A percentile compares a stretch with the other conserved stretches of the same genome.
These are phyloP conservation scores for Penicillium samsonianum DNA, from an alignment of 495 filamentous ascomycete species.

Conservation along the genomic window DNA sequence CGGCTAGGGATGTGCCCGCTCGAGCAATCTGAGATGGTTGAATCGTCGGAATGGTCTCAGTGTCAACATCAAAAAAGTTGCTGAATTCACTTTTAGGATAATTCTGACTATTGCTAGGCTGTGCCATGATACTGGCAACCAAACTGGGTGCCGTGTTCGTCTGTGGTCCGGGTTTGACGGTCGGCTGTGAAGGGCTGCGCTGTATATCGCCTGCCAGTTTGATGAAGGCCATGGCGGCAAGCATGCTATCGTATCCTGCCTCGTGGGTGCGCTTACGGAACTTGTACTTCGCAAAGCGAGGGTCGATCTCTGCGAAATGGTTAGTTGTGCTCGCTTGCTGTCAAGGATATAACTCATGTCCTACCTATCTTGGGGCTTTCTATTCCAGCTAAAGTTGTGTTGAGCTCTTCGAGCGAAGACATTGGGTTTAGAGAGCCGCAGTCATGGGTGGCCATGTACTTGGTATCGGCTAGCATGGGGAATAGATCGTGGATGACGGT, in stretches of 20 bases:
- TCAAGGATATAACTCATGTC: conserved; percentile 12
- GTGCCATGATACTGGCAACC: background rate
- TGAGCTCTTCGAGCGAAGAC: conserved; percentile 54
- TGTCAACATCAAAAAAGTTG: conserved; percentile 11
- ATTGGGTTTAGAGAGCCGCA: conserved; percentile 51
- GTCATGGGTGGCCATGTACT: conserved; percentile 66
- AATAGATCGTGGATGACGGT: conserved; percentile 56
- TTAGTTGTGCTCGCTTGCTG: conserved; percentile 1
- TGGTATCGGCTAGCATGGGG: conserved; percentile 74
- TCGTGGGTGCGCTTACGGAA: conserved; percentile 53
- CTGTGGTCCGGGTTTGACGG: background rate
- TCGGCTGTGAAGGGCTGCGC: too few relatives aligned
- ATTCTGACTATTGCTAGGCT: background rate
- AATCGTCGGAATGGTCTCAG: background rate
- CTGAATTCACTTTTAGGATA: background rate
- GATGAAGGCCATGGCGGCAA: conserved; percentile 66
- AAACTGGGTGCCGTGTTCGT: background rate
- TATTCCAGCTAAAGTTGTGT: conserved; percentile 40
- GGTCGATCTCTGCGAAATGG: conserved; percentile 30
- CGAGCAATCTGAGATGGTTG: background rate
- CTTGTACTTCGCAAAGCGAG: conserved; percentile 51
- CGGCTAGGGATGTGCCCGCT: background rate
- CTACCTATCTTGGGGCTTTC: conserved; percentile 49
- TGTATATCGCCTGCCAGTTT: conserved; percentile 58
- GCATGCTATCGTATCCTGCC: conserved; percentile 73